Evolutionary conservation across 2,329 filamentous ascomycete species (phyloP).

Genomic region (Hirsutella rhossiliensis): DNA sequence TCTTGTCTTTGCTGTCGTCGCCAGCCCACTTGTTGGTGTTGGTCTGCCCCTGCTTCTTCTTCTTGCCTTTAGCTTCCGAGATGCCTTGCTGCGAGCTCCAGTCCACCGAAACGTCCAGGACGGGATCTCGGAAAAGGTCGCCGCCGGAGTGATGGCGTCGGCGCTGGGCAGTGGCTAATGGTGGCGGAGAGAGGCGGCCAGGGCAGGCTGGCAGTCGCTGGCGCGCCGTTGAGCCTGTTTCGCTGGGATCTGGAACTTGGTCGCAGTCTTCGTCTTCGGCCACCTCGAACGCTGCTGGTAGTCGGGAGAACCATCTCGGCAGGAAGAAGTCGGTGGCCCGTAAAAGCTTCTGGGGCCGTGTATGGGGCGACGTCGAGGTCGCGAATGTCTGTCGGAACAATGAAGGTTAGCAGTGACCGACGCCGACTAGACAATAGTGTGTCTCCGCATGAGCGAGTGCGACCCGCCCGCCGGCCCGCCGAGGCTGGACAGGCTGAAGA

Average conservation of each 20-base stretch:
- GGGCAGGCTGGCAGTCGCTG: slow-evolving; percentile 2
- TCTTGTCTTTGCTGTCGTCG: slow-evolving; percentile 5
- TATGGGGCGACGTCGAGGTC: neutral
- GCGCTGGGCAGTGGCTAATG: neutral
- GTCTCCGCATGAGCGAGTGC: neutral
- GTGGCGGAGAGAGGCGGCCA: neutral
- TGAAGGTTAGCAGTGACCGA: too few species aligned
- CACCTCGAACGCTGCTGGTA: neutral
- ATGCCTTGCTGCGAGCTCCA: slow-evolving; percentile 8
- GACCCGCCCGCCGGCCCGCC: neutral
- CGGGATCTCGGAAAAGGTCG: slow-evolving; percentile 8
- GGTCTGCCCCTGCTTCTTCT: slow-evolving; percentile 8
- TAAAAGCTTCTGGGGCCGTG: neutral
- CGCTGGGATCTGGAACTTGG: neutral
- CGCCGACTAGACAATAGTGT: too few species aligned
- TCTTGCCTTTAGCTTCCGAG: slow-evolving; percentile 5
- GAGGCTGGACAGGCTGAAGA: too few species aligned
- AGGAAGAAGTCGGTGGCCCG: slow-evolving; percentile 1
- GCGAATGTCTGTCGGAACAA: neutral
- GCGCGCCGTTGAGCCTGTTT: slow-evolving; percentile 3
- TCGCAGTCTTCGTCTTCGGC: neutral
- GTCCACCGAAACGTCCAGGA: slow-evolving; percentile 11
- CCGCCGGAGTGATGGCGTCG: neutral
- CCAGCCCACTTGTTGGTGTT: slow-evolving; percentile 3
- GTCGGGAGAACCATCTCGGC: neutral